These are phyloP conservation scores for Diplodia sapinea DNA, from an alignment of 2,329 filamentous ascomycete species.

Conservation along the genomic window DNA sequence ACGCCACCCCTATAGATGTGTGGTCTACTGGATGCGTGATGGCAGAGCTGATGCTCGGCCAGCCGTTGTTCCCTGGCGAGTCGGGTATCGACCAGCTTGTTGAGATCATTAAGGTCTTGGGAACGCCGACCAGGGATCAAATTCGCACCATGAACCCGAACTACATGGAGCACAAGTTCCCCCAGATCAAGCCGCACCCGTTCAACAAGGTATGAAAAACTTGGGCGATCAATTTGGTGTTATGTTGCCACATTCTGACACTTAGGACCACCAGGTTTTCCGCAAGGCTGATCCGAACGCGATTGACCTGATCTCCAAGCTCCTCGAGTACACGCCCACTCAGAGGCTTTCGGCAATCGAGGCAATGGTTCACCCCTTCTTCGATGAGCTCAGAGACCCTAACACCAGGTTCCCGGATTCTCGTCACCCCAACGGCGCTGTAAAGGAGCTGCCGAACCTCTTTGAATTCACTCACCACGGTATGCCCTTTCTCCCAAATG, in stretches of 20 bases:
- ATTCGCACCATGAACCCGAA: conserved; percentile 99
- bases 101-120: conserved; percentile 98
- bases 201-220: conserved; percentile 78
- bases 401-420: conserved; percentile 91
- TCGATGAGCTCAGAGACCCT: conserved; percentile 94
- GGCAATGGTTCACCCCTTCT: conserved; percentile 98
- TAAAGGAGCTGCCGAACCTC: conserved; percentile 82
- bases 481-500: conserved; percentile 55
- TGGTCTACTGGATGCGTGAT: conserved; percentile 99
- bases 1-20: conserved; percentile 69
- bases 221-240: neutral
- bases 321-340: conserved; percentile 96
- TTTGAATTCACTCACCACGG: conserved; percentile 96
- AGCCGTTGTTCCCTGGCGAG: conserved; percentile 96
- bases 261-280: conserved; percentile 70
- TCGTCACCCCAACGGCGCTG: conserved; percentile 79
- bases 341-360: conserved; percentile 92
- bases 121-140: conserved; percentile 94
- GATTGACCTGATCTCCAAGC: conserved; percentile 90
- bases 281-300: conserved; percentile 91
- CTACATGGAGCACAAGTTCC: conserved; percentile 99
- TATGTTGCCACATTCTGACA: conserved; percentile 22
- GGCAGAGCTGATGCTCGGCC: conserved; percentile 98
- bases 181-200: conserved; percentile 98
- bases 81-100: conserved; percentile 98